Conservation (phyloP, 208 protist genomes). For the Trypanosoma caninum region DNA sequence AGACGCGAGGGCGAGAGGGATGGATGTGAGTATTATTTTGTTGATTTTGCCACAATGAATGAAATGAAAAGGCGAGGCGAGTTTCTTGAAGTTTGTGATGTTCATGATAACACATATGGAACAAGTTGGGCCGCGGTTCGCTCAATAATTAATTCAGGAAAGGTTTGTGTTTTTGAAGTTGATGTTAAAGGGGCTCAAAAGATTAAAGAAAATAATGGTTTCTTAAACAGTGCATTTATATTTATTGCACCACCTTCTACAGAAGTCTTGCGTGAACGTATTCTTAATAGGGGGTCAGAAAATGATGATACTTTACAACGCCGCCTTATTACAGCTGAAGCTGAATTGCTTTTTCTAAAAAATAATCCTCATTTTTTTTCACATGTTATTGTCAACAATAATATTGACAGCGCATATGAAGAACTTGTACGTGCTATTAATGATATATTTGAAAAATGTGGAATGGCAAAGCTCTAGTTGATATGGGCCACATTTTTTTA, state of each 20-base stretch:
- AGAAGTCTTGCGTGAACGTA: slow-evolving; percentile 75
- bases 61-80: slow-evolving; percentile 61
- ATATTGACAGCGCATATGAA: slow-evolving; percentile 66
- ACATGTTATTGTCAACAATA: slow-evolving; percentile 64
- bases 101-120: slow-evolving; percentile 96
- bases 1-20: slow-evolving; percentile 83
- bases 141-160: slow-evolving; percentile 59
- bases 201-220: slow-evolving; percentile 29
- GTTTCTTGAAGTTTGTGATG: slow-evolving; percentile 91
- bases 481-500: no score
- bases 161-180: slow-evolving; percentile 89
- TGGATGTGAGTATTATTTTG: slow-evolving; percentile 93
- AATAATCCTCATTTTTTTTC: slow-evolving; percentile 69
- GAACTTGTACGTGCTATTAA: slow-evolving; percentile 50
- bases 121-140: slow-evolving; percentile 84
- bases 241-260: slow-evolving; percentile 77
- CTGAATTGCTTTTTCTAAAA: slow-evolving; percentile 73
- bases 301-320: slow-evolving; percentile 66
- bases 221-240: slow-evolving; percentile 54
- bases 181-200: slow-evolving; percentile 90
- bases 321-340: slow-evolving; percentile 69
- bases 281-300: slow-evolving; percentile 69
- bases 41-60: slow-evolving; percentile 53
- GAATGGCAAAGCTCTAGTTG: slow-evolving; percentile 30
- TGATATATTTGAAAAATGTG: slow-evolving; percentile 43